A percentile compares a stretch with the other conserved stretches of the same genome.
Evolutionary conservation across 768 basidiomycete genomes (phyloP).

Genomic region (Calocybe indica): DNA sequence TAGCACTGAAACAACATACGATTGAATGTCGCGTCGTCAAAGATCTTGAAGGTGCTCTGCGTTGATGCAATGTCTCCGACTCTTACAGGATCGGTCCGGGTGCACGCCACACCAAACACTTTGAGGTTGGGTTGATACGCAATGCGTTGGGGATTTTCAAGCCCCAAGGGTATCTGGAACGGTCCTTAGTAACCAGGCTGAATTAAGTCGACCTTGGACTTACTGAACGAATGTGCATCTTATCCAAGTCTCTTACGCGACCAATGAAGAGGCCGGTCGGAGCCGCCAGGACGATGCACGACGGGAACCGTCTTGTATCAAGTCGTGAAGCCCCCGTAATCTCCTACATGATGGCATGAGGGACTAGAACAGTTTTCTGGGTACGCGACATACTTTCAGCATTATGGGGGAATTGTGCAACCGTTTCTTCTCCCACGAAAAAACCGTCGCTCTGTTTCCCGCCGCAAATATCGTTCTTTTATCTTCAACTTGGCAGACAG

Average conservation of each 20-base stretch:
- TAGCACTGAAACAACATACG: conserved; percentile 33
- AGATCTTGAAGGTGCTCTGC: conserved; percentile 54
- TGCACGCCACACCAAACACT: conserved; percentile 63
- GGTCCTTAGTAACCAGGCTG: conserved; percentile 3
- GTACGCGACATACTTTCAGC: conserved; percentile 42
- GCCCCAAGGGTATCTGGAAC: conserved; percentile 61
- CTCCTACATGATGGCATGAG: conserved; percentile 26
- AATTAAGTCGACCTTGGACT: conserved; percentile 11
- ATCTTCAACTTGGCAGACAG: conserved; percentile 48
- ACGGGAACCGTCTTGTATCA: conserved; percentile 39
- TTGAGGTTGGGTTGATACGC: conserved; percentile 48
- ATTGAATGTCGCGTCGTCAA: conserved; percentile 60
- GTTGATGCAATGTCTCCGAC: conserved; percentile 42
- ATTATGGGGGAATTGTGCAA: conserved; percentile 66
- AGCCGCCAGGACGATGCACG: conserved; percentile 56
- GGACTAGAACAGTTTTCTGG: background rate
- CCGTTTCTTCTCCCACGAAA: conserved; percentile 62
- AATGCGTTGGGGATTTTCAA: conserved; percentile 66
- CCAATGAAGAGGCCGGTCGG: conserved; percentile 58
- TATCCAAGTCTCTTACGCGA: conserved; percentile 58
- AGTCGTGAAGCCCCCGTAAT: conserved; percentile 46
- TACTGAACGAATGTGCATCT: conserved; percentile 79
- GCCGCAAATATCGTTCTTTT: conserved; percentile 60
- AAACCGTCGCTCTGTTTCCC: conserved; percentile 61
- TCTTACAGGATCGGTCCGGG: conserved; percentile 45